These are phyloP conservation scores for Conidiobolus incongruus DNA, from an alignment of 371 early-diverging fungal species.

Conservation along the genomic window DNA sequence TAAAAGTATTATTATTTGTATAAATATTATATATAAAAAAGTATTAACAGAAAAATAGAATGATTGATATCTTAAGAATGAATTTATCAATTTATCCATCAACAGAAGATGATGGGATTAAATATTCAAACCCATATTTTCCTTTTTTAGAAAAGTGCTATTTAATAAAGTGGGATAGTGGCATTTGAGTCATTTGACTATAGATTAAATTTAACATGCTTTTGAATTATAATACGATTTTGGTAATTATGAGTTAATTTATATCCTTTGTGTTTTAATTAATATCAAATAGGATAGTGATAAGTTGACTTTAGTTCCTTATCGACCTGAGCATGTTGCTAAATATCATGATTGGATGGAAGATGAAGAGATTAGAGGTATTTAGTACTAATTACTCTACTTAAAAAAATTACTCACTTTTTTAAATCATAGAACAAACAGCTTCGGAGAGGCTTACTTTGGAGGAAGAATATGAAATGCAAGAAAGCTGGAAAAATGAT, in stretches of 20 bases:
- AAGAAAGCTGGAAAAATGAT: conserved; percentile 65
- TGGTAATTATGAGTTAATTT: neutral
- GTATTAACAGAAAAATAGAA: too few relatives aligned
- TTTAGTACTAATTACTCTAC: neutral
- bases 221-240: neutral
- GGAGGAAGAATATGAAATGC: conserved; percentile 88
- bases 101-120: too few relatives aligned
- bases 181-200: too few relatives aligned
- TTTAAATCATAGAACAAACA: conserved; percentile 74
- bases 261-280: neutral
- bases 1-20: too few relatives aligned
- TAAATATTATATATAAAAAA: too few relatives aligned
- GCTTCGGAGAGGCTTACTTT: conserved; percentile 80
- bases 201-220: too few relatives aligned
- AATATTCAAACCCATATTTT: too few relatives aligned
- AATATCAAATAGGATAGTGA: conserved; percentile 25
- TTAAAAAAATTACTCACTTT: neutral
- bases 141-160: too few relatives aligned
- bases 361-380: conserved; percentile 54
- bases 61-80: too few relatives aligned
- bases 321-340: conserved; percentile 58
- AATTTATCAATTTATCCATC: too few relatives aligned
- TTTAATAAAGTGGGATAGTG: too few relatives aligned
- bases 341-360: conserved; percentile 90
- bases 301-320: conserved; percentile 57